These are phyloP conservation scores for Quercus tomentella DNA, from an alignment of 331 rosid species.

Conservation along the genomic window DNA sequence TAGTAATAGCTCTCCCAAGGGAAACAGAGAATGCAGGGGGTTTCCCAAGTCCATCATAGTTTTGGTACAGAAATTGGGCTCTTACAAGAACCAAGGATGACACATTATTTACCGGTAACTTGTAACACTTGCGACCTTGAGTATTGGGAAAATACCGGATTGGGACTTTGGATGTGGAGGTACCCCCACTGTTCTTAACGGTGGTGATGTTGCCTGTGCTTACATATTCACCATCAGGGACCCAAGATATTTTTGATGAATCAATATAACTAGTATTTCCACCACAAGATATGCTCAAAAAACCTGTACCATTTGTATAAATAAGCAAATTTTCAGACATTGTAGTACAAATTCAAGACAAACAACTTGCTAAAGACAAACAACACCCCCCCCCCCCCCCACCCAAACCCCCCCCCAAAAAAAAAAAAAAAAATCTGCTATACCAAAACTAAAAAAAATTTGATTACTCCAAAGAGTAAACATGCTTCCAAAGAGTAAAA, in stretches of 20 bases:
- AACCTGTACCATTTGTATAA: slow-evolving; percentile 48
- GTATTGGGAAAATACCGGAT: slow-evolving; percentile 56
- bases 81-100: slow-evolving; percentile 71
- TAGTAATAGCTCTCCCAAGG: slow-evolving; percentile 70
- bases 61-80: slow-evolving; percentile 67
- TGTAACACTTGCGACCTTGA: slow-evolving; percentile 48
- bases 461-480: neutral
- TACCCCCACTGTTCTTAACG: slow-evolving; percentile 28
- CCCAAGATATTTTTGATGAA: slow-evolving; percentile 62
- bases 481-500: neutral
- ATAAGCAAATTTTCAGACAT: slow-evolving; percentile 6
- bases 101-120: slow-evolving; percentile 43
- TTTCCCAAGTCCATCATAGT: slow-evolving; percentile 67
- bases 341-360: neutral
- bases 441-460: neutral
- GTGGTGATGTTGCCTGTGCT: slow-evolving; percentile 49
- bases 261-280: slow-evolving; percentile 58
- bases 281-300: slow-evolving; percentile 90
- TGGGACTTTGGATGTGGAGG: slow-evolving; percentile 31
- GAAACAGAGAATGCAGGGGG: slow-evolving; percentile 81
- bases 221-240: slow-evolving; percentile 56
- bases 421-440: too few relatives aligned
- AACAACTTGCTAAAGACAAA: neutral
- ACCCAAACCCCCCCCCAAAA: too few relatives aligned
- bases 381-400: too few relatives aligned